These are phyloP conservation scores for Crepidotus variabilis DNA, from an alignment of 768 basidiomycete species.

Conservation along the genomic window DNA sequence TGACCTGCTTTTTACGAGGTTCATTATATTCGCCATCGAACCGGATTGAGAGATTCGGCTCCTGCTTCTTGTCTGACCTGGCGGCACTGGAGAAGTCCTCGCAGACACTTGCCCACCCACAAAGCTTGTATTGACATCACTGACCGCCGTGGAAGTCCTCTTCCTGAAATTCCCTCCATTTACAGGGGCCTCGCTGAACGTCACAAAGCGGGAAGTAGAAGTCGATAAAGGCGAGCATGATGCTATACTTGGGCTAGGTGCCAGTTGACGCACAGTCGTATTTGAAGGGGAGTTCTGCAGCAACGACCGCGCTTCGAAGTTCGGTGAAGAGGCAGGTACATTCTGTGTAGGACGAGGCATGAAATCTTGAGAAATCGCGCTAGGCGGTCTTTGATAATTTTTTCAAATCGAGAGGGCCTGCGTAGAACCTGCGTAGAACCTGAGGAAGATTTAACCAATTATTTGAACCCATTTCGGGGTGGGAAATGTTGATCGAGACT, in stretches of 20 bases:
- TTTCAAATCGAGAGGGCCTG: neutral
- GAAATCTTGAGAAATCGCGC: neutral
- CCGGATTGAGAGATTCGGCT: conserved; percentile 12
- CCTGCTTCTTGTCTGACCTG: conserved; percentile 11
- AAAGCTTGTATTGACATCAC: conserved; percentile 4
- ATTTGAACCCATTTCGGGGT: conserved; percentile 9
- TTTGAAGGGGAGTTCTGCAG: conserved; percentile 17
- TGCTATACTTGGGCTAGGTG: neutral
- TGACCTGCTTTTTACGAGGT: conserved; percentile 14
- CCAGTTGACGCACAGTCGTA: conserved; percentile 14
- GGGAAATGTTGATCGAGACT: conserved; percentile 17
- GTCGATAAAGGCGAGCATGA: conserved; percentile 11
- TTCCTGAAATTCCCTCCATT: conserved; percentile 5
- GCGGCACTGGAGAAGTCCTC: conserved; percentile 5
- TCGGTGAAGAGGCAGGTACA: conserved; percentile 15
- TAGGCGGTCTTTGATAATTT: conserved; percentile 7
- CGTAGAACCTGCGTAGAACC: neutral
- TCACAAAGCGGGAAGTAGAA: conserved; percentile 16
- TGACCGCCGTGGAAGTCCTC: conserved; percentile 5
- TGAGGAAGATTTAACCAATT: neutral
- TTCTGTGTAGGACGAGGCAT: neutral
- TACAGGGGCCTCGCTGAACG: conserved; percentile 6
- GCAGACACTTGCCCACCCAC: no score
- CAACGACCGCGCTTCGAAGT: conserved; percentile 14
- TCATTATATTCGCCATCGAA: conserved; percentile 16